Evolutionary conservation across 495 filamentous ascomycete genomes (phyloP).

Genomic region (Aspergillus ellipticus): DNA sequence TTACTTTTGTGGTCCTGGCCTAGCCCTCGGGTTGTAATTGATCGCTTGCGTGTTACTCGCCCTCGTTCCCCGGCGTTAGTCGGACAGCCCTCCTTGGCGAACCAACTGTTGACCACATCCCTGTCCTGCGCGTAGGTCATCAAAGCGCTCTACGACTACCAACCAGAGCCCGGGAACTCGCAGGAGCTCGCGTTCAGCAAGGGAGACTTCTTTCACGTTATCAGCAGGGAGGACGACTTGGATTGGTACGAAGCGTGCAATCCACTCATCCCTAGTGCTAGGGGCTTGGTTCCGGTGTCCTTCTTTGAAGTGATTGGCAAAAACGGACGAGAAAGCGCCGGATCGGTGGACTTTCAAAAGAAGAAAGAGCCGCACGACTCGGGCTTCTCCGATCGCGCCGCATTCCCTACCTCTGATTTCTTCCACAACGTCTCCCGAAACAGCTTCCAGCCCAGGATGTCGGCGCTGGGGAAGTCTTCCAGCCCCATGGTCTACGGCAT

Average conservation of each 20-base stretch:
- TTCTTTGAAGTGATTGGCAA: slow-evolving; percentile 92
- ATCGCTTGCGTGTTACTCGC: slow-evolving; percentile 3
- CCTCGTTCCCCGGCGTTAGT: slow-evolving; percentile 5
- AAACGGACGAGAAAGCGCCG: slow-evolving; percentile 75
- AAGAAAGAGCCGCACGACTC: slow-evolving; percentile 67
- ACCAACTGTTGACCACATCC: slow-evolving; percentile 17
- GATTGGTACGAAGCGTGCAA: slow-evolving; percentile 99
- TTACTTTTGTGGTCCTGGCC: neutral
- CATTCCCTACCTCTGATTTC: slow-evolving; percentile 33
- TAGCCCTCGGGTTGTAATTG: slow-evolving; percentile 2
- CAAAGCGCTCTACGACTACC: slow-evolving; percentile 91
- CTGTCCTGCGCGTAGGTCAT: slow-evolving; percentile 66
- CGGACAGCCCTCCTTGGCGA: slow-evolving; percentile 4
- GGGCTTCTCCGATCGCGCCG: slow-evolving; percentile 67
- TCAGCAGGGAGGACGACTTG: slow-evolving; percentile 87
- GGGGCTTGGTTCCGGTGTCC: slow-evolving; percentile 86
- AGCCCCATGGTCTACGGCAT: slow-evolving; percentile 94
- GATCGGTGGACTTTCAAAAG: slow-evolving; percentile 63
- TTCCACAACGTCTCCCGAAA: slow-evolving; percentile 28
- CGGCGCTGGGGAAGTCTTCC: slow-evolving; percentile 53
- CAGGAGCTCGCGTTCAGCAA: slow-evolving; percentile 87
- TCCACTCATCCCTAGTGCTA: slow-evolving; percentile 79
- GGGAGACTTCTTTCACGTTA: slow-evolving; percentile 98
- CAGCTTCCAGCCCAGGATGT: slow-evolving; percentile 41
- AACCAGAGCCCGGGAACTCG: slow-evolving; percentile 57